Conservation (phyloP, 208 protist species). For the Leishmania major region DNA sequence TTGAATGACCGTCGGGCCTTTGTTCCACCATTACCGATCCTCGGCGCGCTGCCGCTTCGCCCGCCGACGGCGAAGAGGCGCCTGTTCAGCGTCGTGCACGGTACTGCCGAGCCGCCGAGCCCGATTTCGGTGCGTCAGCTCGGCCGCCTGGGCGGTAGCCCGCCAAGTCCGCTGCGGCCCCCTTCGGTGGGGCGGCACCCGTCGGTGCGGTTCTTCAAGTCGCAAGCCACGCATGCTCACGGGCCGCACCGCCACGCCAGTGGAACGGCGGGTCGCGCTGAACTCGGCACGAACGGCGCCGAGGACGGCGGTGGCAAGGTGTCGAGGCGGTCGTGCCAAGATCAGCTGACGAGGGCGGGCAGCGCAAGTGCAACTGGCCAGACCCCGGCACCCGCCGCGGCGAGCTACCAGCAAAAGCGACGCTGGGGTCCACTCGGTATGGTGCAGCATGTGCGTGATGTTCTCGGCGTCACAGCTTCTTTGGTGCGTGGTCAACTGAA, state of each 20-base stretch:
- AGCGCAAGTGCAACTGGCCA: not conserved
- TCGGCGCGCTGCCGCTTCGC: conserved; percentile 18
- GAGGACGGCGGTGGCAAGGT: not conserved
- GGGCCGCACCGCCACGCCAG: conserved; percentile 5
- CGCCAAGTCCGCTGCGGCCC: conserved; percentile 26
- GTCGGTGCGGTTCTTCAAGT: conserved; percentile 64
- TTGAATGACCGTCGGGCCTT: conserved; percentile 1
- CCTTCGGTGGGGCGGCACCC: conserved; percentile 34
- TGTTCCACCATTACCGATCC: conserved; percentile 21
- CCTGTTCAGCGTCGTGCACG: conserved; percentile 75
- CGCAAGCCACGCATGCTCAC: conserved; percentile 12
- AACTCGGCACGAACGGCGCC: not conserved
- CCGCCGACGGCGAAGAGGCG: conserved; percentile 25
- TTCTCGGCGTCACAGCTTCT: conserved; percentile 63
- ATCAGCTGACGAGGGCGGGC: not conserved
- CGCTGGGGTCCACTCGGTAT: conserved; percentile 36
- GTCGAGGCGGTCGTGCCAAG: not conserved
- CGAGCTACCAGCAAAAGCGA: not conserved
- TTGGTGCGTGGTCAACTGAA: conserved; percentile 60
- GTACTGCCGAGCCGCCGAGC: conserved; percentile 43
- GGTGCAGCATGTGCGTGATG: conserved; percentile 59
- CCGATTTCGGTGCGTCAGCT: conserved; percentile 54
- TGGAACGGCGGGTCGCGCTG: not conserved
- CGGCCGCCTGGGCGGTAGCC: conserved; percentile 27
- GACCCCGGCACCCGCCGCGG: not conserved